phyloP scores from a whole-genome alignment of 768 basidiomycete species.

The Neoboletus brunneissimus region DNA sequence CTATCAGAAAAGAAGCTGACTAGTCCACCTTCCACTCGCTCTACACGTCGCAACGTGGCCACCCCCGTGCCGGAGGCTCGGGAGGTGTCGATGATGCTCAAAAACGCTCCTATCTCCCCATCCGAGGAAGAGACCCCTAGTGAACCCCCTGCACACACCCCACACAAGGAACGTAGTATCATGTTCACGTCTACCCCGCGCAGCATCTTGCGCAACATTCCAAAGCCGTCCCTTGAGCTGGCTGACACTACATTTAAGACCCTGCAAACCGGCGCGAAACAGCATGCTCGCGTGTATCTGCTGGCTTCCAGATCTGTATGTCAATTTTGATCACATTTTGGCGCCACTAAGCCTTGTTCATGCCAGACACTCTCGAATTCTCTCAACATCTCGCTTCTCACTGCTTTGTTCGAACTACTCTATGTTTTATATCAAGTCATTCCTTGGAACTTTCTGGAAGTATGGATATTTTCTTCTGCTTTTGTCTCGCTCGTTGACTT shows the following conservation, averaged over 20 bases:
- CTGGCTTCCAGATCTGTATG: conserved; percentile 30
- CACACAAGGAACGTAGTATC: conserved; percentile 14
- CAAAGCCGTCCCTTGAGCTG: conserved; percentile 19
- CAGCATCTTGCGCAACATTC: conserved; percentile 25
- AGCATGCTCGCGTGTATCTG: conserved; percentile 20
- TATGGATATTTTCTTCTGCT: conserved; percentile 22
- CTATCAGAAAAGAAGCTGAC: conserved; percentile 12
- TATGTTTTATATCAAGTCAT: conserved; percentile 51
- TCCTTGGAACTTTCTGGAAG: conserved; percentile 50
- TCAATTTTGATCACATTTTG: background rate
- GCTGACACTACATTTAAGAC: conserved; percentile 22
- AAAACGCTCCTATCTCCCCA: conserved; percentile 43
- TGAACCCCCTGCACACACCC: conserved; percentile 8
- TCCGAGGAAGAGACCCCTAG: conserved; percentile 14
- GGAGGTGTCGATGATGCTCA: conserved; percentile 53
- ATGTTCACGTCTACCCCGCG: conserved; percentile 27
- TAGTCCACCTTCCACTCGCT: conserved; percentile 21
- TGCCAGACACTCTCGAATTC: conserved; percentile 62
- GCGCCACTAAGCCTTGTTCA: background rate
- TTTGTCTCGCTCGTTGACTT: conserved; percentile 1
- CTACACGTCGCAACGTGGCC: conserved; percentile 34
- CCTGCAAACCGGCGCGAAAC: conserved; percentile 18
- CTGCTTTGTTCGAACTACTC: conserved; percentile 51
- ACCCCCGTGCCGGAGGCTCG: conserved; percentile 50
- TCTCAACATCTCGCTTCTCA: conserved; percentile 56